Evolutionary conservation across 2,329 filamentous ascomycete species (phyloP), one percentile per base, ranked within the genome.

Genomic region (Paraphoma chrysanthemicola): DNA sequence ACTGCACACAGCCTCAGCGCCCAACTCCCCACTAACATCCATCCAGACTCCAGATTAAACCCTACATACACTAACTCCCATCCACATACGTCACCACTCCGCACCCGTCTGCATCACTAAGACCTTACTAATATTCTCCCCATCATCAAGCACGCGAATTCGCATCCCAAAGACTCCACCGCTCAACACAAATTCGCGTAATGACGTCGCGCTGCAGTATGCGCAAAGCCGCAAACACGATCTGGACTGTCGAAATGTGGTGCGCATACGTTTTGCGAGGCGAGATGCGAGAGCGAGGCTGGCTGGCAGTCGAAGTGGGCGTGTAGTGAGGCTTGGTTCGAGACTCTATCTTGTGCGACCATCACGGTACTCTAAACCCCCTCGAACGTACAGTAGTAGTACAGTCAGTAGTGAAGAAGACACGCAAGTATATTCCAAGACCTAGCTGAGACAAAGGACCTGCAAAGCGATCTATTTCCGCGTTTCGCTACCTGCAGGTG

Each of bases 201-300:
- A 23, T 23, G 23, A 23, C 23, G 23, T 23, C 23, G 23, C 23
- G 23, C 23, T 7, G 33, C 33, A 36, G 33, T 1, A 81, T 71
- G 7, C 77, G 71, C 54, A 85, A 85, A 70, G 71, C 84, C 2
- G 73, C 69, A 23, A 85, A 85, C 65, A 58, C 84, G 0, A 55
- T 84, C 16, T 85, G 81, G 78, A 36, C 10, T 36, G 10, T 36
- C 10, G 33, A 23, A 23, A 23, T 23, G 23, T 23, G 23, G 3
- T 23, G 23, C 23, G 5, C 23, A 23, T 23, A n/a, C n/a, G 23
- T 23, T 23, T 23, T 23, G 23, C 23, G 23, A 23, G 23, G 23
- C 23, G 23, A 23, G 23, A 23, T 23, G 23, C 23, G 23, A 23
- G 3, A 23, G 23, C 14, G 33, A 36, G 33, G 33, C 33, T 36